A percentile compares a stretch with the other conserved stretches of the same genome.
Conservation (phyloP, 1,284 basidiomycete genomes). For the Trametes polyzona region DNA sequence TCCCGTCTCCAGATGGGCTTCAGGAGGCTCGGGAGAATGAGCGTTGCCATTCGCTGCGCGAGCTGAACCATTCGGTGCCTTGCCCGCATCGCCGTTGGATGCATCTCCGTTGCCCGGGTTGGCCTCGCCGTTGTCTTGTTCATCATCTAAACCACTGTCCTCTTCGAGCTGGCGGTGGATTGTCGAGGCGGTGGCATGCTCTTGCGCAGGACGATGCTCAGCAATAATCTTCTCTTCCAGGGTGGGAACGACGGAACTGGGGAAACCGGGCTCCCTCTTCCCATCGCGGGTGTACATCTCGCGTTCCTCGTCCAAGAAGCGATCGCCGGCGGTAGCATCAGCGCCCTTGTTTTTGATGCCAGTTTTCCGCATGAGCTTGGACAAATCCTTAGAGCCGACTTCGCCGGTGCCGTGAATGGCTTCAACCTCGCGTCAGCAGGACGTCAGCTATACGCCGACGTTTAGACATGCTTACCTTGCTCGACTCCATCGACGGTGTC, state of each 20-base stretch:
- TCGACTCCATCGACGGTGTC: slow-evolving; percentile 44
- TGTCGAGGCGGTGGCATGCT: slow-evolving; percentile 42
- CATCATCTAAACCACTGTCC: background rate
- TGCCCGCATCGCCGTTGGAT: slow-evolving; percentile 2
- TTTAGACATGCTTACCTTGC: slow-evolving; percentile 49
- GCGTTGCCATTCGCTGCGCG: slow-evolving; percentile 18
- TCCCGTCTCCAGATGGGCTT: slow-evolving; percentile 45
- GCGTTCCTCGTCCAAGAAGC: slow-evolving; percentile 53
- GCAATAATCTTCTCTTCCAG: slow-evolving; percentile 70
- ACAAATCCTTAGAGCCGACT: slow-evolving; percentile 38
- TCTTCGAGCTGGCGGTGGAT: slow-evolving; percentile 30
- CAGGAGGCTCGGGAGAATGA: slow-evolving; percentile 31
- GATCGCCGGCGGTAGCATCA: slow-evolving; percentile 45
- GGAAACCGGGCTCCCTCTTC: slow-evolving; percentile 58
- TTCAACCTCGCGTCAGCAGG: slow-evolving; percentile 30
- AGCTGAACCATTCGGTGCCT: slow-evolving; percentile 20
- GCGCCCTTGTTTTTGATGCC: slow-evolving; percentile 45
- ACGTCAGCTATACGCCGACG: background rate
- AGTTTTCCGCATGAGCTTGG: slow-evolving; percentile 46
- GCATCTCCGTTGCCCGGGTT: background rate
- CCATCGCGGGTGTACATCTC: slow-evolving; percentile 58
- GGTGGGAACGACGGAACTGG: slow-evolving; percentile 69
- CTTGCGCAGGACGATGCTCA: slow-evolving; percentile 40
- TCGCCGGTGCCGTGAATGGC: slow-evolving; percentile 49
- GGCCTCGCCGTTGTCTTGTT: slow-evolving; percentile 8